A percentile compares a stretch with the other conserved stretches of the same genome.
Evolutionary conservation across 1,284 basidiomycete species (phyloP).

Genomic region (Rhizoctonia solani): DNA sequence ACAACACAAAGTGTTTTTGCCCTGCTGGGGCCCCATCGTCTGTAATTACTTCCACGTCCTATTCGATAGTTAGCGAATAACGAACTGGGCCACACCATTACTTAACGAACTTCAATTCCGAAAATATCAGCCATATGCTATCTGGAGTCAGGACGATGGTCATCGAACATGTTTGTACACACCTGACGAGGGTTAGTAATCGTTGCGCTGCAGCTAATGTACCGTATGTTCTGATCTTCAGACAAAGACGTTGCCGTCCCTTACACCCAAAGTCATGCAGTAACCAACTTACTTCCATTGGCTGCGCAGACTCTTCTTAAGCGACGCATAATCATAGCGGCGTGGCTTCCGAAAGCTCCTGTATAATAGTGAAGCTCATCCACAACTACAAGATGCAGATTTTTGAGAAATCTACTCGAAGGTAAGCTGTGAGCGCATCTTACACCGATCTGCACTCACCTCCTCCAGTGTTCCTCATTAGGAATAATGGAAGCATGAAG

Average conservation of each 20-base stretch:
- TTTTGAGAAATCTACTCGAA: slow-evolving; percentile 63
- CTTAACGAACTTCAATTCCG: slow-evolving; percentile 57
- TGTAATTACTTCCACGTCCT: slow-evolving; percentile 70
- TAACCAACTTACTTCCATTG: slow-evolving; percentile 68
- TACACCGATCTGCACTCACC: slow-evolving; percentile 47
- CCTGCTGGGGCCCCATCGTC: slow-evolving; percentile 86
- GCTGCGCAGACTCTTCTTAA: slow-evolving; percentile 81
- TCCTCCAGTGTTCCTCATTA: slow-evolving; percentile 82
- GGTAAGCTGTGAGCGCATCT: not conserved
- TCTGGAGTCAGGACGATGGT: not conserved
- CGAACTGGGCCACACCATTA: not conserved
- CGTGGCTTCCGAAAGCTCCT: slow-evolving; percentile 74
- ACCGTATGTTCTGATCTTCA: slow-evolving; percentile 62
- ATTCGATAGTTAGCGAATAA: not conserved
- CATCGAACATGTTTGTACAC: slow-evolving; percentile 4
- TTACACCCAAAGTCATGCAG: not conserved
- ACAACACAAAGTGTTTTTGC: slow-evolving; percentile 75
- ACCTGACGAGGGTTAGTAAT: slow-evolving; percentile 70
- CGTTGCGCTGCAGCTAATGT: slow-evolving; percentile 90
- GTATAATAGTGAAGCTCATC: slow-evolving; percentile 86
- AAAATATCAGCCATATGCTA: slow-evolving; percentile 77
- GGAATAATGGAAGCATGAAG: slow-evolving; percentile 86
- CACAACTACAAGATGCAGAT: slow-evolving; percentile 78
- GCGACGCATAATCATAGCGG: slow-evolving; percentile 76
- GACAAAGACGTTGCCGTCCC: not conserved